Percentiles rank a stretch among this genome's conserved stretches.
These are phyloP conservation scores for Dissophora globulifera DNA, from an alignment of 192 early-diverging fungal genomes.

Conservation along the genomic window DNA sequence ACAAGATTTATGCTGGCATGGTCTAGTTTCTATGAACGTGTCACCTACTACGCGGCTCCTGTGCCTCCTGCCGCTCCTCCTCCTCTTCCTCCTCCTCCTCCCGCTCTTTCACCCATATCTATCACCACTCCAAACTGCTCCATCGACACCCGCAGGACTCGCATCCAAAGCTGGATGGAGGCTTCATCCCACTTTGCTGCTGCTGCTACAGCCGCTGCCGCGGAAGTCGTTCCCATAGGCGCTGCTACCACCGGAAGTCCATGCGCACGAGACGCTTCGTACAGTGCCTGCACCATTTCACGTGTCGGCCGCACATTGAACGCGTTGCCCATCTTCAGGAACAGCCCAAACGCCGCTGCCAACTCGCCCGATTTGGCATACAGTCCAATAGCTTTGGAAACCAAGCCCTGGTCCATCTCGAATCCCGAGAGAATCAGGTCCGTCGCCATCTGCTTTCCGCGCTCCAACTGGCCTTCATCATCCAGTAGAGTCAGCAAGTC, in stretches of 20 bases:
- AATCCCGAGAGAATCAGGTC: conserved; percentile 28
- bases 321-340: conserved; percentile 27
- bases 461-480: neutral
- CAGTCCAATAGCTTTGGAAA: neutral
- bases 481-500: conserved; percentile 12
- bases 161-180: conserved; percentile 11
- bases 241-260: neutral
- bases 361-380: conserved; percentile 27
- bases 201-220: neutral
- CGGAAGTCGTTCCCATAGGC: neutral
- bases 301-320: conserved; percentile 17
- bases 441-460: conserved; percentile 20
- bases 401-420: conserved; percentile 20
- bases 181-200: conserved; percentile 10
- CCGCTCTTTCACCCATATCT: too few relatives aligned
- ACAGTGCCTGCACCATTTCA: conserved; percentile 21
- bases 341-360: conserved; percentile 29
- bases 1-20: too few relatives aligned
- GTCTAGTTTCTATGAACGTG: too few relatives aligned
- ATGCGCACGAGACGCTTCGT: conserved; percentile 8
- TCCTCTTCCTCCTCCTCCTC: too few relatives aligned
- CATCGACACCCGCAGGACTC: conserved; percentile 10
- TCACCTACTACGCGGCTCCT: too few relatives aligned
- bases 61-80: too few relatives aligned
- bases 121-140: conserved; percentile 12